Conservation (phyloP, 192 early-diverging fungal species). For the Dispira simplex region DNA sequence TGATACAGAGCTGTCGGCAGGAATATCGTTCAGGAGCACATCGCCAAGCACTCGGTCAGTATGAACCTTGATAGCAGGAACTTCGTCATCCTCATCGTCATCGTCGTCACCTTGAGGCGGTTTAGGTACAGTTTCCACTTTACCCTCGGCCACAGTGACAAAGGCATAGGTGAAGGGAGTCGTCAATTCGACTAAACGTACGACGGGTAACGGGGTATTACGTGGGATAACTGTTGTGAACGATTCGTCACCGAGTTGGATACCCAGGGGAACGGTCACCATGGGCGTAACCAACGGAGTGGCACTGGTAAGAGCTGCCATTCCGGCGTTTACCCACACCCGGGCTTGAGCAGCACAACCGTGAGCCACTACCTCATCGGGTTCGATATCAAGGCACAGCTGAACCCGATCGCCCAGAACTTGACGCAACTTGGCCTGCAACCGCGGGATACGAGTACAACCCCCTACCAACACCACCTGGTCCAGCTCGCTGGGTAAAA, state of each 20-base stretch:
- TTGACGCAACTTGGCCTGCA: slow-evolving; percentile 57
- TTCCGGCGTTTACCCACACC: slow-evolving; percentile 31
- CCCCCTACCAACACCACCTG: slow-evolving; percentile 87
- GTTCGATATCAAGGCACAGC: slow-evolving; percentile 59
- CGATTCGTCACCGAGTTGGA: slow-evolving; percentile 48
- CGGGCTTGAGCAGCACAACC: slow-evolving; percentile 86
- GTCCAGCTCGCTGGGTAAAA: slow-evolving; percentile 61
- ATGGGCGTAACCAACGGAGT: slow-evolving; percentile 17
- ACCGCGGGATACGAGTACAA: slow-evolving; percentile 68
- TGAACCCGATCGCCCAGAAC: slow-evolving; percentile 54
- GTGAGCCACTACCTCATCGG: slow-evolving; percentile 83
- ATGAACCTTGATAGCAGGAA: slow-evolving; percentile 27
- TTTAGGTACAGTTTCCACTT: slow-evolving; percentile 22
- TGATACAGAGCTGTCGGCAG: slow-evolving; percentile 18
- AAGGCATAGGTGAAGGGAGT: slow-evolving; percentile 48
- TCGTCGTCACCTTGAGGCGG: slow-evolving; percentile 31
- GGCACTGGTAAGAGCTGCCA: slow-evolving; percentile 9
- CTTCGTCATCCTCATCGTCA: slow-evolving; percentile 35
- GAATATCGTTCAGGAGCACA: slow-evolving; percentile 24
- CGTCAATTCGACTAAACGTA: slow-evolving; percentile 57
- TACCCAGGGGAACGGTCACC: slow-evolving; percentile 54
- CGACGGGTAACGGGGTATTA: slow-evolving; percentile 73
- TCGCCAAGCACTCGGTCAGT: slow-evolving; percentile 32
- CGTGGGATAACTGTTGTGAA: slow-evolving; percentile 69
- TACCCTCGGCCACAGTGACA: slow-evolving; percentile 75